Evolutionary conservation across 805 yeast genomes (phyloP).

Genomic region (Scheffersomyces stipitis): DNA sequence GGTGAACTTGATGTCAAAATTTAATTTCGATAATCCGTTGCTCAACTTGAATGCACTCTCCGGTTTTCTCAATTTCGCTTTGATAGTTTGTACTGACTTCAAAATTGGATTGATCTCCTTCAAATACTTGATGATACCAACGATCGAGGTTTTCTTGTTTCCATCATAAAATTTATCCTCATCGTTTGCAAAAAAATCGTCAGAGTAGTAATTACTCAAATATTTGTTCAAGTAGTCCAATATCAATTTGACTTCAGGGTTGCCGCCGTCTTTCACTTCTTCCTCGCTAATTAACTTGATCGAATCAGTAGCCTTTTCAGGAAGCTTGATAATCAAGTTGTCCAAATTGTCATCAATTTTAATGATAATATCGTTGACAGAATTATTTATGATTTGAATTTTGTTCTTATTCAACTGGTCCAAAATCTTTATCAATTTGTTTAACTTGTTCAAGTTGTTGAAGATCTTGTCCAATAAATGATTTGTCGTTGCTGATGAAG

Average conservation of each 20-base stretch:
- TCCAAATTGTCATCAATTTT: constrained; percentile 22
- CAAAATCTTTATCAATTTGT: constrained; percentile 30
- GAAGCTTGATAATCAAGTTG: constrained; percentile 12
- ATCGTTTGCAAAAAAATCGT: constrained; percentile 4
- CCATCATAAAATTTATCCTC: not conserved
- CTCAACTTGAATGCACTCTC: constrained; percentile 14
- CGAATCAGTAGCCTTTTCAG: constrained; percentile 7
- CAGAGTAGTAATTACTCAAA: constrained; percentile 10
- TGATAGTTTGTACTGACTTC: constrained; percentile 19
- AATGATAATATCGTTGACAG: constrained; percentile 28
- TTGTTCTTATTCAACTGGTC: constrained; percentile 31
- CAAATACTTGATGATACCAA: constrained; percentile 35
- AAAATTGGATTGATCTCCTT: constrained; percentile 31
- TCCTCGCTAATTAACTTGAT: not conserved
- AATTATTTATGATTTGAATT: constrained; percentile 24
- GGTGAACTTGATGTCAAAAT: constrained; percentile 31
- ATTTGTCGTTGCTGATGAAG: constrained; percentile 3
- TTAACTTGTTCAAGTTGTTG: constrained; percentile 28
- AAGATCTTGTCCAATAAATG: constrained; percentile 26
- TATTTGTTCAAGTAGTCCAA: constrained; percentile 25
- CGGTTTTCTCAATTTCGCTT: constrained; percentile 10
- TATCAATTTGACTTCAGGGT: constrained; percentile 17
- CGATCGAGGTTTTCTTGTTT: constrained; percentile 14
- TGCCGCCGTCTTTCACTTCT: not conserved
- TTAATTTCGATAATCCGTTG: constrained; percentile 32